These are phyloP conservation scores for Cyclocybe aegerita DNA, from an alignment of 768 basidiomycete genomes.

Conservation along the genomic window DNA sequence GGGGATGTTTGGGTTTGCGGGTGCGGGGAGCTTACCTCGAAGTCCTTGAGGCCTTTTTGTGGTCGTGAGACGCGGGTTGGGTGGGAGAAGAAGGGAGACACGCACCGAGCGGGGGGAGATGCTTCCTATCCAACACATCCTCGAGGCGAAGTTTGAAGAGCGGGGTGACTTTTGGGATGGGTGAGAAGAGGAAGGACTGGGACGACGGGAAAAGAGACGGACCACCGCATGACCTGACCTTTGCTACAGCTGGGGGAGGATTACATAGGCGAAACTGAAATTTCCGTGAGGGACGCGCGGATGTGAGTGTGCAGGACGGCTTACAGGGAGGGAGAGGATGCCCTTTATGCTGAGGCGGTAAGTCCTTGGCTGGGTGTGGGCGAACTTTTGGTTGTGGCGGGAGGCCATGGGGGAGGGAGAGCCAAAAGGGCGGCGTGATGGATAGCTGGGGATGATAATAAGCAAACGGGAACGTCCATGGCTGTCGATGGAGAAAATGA, in stretches of 20 bases:
- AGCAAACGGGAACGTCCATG: neutral
- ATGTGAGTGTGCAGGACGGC: neutral
- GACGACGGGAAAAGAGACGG: conserved; percentile 6
- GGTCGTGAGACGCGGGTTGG: neutral
- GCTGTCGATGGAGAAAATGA: too few relatives aligned
- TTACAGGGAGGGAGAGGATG: conserved; percentile 21
- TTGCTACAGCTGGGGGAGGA: conserved; percentile 65
- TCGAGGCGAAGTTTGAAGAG: conserved; percentile 67
- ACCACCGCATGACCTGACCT: conserved; percentile 67
- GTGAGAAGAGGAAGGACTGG: conserved; percentile 8
- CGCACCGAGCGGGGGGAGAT: conserved; percentile 74
- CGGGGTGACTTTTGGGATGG: conserved; percentile 51
- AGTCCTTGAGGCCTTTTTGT: conserved; percentile 61
- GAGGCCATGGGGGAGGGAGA: conserved; percentile 10
- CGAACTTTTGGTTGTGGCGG: conserved; percentile 6
- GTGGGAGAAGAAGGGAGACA: conserved; percentile 1
- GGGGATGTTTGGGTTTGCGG: neutral
- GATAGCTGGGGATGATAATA: too few relatives aligned
- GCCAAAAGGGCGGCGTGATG: too few relatives aligned
- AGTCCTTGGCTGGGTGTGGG: conserved; percentile 16
- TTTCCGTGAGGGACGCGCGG: neutral
- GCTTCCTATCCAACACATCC: conserved; percentile 73
- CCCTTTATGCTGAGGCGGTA: conserved; percentile 20
- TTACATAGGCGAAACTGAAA: conserved; percentile 58
- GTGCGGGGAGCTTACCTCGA: conserved; percentile 41